Evolutionary conservation across 2,329 filamentous ascomycete species (phyloP).

Genomic region (Ophiostoma himal-ulmi): DNA sequence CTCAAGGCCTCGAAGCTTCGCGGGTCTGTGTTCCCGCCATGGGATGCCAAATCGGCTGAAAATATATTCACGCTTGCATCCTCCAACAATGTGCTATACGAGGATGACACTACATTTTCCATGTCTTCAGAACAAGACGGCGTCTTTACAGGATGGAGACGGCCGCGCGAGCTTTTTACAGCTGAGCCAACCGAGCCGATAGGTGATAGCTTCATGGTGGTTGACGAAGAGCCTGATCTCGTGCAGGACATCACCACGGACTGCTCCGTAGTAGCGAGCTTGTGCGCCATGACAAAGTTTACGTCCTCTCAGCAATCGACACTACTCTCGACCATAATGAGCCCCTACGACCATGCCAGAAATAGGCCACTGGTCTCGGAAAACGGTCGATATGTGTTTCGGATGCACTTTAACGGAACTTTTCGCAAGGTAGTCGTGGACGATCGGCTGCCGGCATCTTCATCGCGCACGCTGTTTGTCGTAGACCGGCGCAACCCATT

Average conservation of each 20-base stretch:
- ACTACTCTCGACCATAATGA: constrained; percentile 62
- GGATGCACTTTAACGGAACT: constrained; percentile 94
- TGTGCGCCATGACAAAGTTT: constrained; percentile 73
- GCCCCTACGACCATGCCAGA: constrained; percentile 60
- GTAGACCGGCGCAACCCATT: constrained; percentile 74
- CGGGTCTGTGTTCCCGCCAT: constrained; percentile 77
- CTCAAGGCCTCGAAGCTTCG: constrained; percentile 73
- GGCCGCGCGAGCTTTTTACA: constrained; percentile 62
- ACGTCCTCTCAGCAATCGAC: constrained; percentile 46
- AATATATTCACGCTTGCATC: constrained; percentile 54
- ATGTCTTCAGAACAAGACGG: constrained; percentile 68
- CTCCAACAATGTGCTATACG: constrained; percentile 50
- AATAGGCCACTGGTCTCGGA: constrained; percentile 55
- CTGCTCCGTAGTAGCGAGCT: constrained; percentile 92
- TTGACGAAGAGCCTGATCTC: constrained; percentile 62
- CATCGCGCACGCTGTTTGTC: constrained; percentile 73
- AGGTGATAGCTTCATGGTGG: constrained; percentile 29
- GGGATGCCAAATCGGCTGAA: constrained; percentile 58
- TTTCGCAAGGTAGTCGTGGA: constrained; percentile 83
- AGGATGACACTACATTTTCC: constrained; percentile 60
- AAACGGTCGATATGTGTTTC: constrained; percentile 84
- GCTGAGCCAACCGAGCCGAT: background rate
- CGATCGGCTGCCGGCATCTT: constrained; percentile 72
- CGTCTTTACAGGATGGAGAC: constrained; percentile 79
- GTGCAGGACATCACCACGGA: constrained; percentile 95